phyloP scores from a whole-genome alignment of 179 eudicot species.

The Vitellaria paradoxa region DNA sequence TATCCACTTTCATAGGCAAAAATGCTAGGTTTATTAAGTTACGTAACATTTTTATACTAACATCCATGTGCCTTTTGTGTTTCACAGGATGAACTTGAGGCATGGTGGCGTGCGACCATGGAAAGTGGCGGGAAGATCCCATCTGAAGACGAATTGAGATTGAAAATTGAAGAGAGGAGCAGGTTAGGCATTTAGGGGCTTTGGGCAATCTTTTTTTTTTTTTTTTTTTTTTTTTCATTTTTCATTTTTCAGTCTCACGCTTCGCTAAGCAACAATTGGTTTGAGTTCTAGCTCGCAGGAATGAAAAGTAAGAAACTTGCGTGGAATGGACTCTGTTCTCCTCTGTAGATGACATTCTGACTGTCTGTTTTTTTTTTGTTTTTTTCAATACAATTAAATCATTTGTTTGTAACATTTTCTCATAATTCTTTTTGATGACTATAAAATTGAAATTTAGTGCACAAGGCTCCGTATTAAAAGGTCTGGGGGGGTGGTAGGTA shows the following conservation, averaged over 20 bases:
- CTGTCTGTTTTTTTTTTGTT: too few species aligned
- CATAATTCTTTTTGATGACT: too few species aligned
- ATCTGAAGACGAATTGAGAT: slow-evolving; percentile 31
- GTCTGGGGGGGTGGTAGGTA: too few species aligned
- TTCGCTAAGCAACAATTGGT: not conserved
- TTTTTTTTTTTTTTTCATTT: not conserved
- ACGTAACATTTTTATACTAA: not conserved
- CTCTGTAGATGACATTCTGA: not conserved
- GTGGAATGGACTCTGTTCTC: not conserved
- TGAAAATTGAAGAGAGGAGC: slow-evolving; percentile 29
- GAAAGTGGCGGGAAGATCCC: slow-evolving; percentile 40
- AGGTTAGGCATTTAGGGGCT: slow-evolving; percentile 28
- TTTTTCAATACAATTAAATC: too few species aligned
- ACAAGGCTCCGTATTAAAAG: too few species aligned
- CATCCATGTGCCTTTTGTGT: not conserved
- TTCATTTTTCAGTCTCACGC: not conserved
- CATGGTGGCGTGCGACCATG: slow-evolving; percentile 39
- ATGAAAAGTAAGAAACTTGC: not conserved
- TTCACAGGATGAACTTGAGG: slow-evolving; percentile 43
- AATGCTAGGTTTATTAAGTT: too few species aligned
- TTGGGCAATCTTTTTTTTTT: not conserved
- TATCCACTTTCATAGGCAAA: too few species aligned
- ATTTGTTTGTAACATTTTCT: too few species aligned
- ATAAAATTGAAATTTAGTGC: too few species aligned
- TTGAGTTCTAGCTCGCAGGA: not conserved